Evolutionary conservation across 2,329 filamentous ascomycete species (phyloP), one percentile per base, ranked within the genome.

Genomic region (Lachnellula arida): DNA sequence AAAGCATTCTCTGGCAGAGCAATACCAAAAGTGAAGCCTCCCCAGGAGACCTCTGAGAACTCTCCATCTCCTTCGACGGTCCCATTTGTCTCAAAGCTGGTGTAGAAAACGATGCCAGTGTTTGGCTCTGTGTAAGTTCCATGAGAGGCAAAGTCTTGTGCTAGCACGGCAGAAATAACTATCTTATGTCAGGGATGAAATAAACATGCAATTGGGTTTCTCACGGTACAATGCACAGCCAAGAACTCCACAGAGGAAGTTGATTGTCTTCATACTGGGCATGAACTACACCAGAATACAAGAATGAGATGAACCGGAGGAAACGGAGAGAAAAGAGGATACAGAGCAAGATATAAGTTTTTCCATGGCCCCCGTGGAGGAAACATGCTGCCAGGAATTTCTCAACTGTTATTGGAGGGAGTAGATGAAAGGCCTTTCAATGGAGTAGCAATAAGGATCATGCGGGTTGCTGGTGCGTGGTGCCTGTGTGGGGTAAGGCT

Each of bases 41-140:
- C 78, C 49, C 53, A 40, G 19, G 63, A 63, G 37, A 59, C 60
- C 8, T 48, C 43, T 5, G 63, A 66, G 42, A 69, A 68, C 34
- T 66, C 63, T 54, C 65, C 66, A 55, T 63, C 66, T 9, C 67
- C 66, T 15, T 66, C 61, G 15, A 74, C 73, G 8, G 73, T 68
- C 5, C 70, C 69, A 52, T 72, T 68, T 37, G 68, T 63, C 37
- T 78, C 74, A 12, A 69, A 72, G 67, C 75, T 81, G 48, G 78
- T 78, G 63, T 78, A 76, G 68, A 83, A 82, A 28, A 68, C 71
- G 61, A 83, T 82, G 19, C 78, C 78, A 9, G 80, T 80, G 28
- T 73, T 71, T 46, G 72, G 68, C 49, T 80, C 76, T 11, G 71
- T 76, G 62, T 75, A 79, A 25, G 49, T 53, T 40, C 65, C 64